A percentile compares a stretch with the other conserved stretches of the same genome.
phyloP scores from a whole-genome alignment of 306 rosid species.

The Quercus ilex region DNA sequence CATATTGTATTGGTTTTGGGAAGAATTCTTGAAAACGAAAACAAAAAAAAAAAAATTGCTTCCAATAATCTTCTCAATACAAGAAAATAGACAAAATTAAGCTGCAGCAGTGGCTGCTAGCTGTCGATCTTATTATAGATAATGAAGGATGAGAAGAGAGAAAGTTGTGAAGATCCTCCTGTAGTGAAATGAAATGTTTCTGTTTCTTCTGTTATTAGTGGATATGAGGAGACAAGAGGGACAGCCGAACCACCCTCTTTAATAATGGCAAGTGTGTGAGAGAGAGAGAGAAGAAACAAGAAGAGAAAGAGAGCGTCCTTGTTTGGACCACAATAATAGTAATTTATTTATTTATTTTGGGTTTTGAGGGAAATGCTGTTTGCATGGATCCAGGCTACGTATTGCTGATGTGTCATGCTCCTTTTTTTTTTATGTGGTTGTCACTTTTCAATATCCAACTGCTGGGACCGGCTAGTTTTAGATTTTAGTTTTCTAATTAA shows the following conservation, averaged over 20 bases:
- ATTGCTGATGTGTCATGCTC: constrained; percentile 25
- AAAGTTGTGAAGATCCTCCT: not conserved
- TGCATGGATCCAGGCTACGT: constrained; percentile 21
- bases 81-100: too few species aligned
- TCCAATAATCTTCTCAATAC: too few species aligned
- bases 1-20: constrained; percentile 28
- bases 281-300: too few species aligned
- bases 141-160: not conserved
- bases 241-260: constrained; percentile 17
- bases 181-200: not conserved
- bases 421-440: constrained; percentile 20
- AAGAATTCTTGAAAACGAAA: not conserved
- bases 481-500: too few species aligned
- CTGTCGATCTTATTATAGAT: too few species aligned
- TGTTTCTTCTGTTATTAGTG: constrained; percentile 9
- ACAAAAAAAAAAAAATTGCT: not conserved
- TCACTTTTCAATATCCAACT: constrained; percentile 4
- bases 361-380: too few species aligned
- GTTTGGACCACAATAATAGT: too few species aligned
- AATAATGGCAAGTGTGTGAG: constrained; percentile 22
- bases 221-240: constrained; percentile 23
- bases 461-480: not conserved
- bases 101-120: too few species aligned
- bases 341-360: too few species aligned
- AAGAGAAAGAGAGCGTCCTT: too few species aligned